Evolutionary conservation across 495 filamentous ascomycete species (phyloP).

Genomic region (Annulohypoxylon bovei): DNA sequence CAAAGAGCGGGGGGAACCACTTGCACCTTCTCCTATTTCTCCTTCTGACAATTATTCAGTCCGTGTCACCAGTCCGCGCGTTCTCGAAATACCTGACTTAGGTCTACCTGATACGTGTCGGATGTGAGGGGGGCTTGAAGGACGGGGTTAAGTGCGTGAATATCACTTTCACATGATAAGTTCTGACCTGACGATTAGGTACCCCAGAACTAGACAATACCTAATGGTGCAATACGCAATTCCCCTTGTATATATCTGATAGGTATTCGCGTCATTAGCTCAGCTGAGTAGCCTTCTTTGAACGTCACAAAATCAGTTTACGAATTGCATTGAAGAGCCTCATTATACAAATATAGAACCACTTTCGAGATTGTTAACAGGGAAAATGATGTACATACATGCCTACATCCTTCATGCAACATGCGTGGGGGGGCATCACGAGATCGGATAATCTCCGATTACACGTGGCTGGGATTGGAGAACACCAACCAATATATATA

Average conservation of each 20-base stretch:
- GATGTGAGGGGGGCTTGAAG: background rate
- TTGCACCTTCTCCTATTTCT: background rate
- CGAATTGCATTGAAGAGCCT: background rate
- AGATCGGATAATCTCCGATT: conserved; percentile 20
- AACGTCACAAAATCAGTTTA: background rate
- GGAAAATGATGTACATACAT: background rate
- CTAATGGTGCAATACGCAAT: background rate
- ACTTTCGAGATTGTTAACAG: background rate
- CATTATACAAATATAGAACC: background rate
- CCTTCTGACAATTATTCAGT: background rate
- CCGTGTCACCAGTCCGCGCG: background rate
- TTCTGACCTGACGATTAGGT: background rate
- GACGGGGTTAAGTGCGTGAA: background rate
- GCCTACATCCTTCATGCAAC: background rate
- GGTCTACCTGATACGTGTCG: background rate
- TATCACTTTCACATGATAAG: background rate
- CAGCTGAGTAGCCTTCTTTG: no score
- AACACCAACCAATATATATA: background rate
- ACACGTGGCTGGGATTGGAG: conserved; percentile 10
- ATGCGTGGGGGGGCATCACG: background rate
- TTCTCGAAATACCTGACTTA: background rate
- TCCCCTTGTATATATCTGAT: no score
- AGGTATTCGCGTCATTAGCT: no score
- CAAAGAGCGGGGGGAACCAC: no score
- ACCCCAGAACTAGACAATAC: background rate